Evolutionary conservation across 768 basidiomycete species (phyloP).

Genomic region (Boletales sp.): DNA sequence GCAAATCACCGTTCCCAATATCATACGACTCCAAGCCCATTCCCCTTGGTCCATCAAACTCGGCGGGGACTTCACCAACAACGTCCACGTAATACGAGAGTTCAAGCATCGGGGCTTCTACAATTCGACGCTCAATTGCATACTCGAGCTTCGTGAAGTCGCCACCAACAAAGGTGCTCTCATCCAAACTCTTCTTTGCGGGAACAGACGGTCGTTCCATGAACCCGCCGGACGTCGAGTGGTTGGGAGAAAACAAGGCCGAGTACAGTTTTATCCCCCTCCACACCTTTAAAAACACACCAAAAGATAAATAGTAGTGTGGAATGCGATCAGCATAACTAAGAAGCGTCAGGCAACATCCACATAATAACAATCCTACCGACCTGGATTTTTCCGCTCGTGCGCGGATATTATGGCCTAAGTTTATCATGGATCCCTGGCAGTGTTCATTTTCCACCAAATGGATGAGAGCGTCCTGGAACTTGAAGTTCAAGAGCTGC

Average conservation of each 20-base stretch:
- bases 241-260: slow-evolving; percentile 27
- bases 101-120: slow-evolving; percentile 76
- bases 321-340: slow-evolving; percentile 27
- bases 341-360: slow-evolving; percentile 6
- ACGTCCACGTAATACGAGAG: slow-evolving; percentile 85
- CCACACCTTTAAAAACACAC: slow-evolving; percentile 51
- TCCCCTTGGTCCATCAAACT: slow-evolving; percentile 26
- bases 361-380: background rate
- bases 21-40: slow-evolving; percentile 50
- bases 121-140: slow-evolving; percentile 78
- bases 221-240: background rate
- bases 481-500: slow-evolving; percentile 68
- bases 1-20: slow-evolving; percentile 80
- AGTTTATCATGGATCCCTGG: slow-evolving; percentile 57
- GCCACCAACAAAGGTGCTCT: slow-evolving; percentile 50
- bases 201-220: slow-evolving; percentile 1
- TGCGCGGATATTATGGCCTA: slow-evolving; percentile 61
- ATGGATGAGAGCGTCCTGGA: slow-evolving; percentile 60
- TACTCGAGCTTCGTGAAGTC: slow-evolving; percentile 71
- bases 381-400: slow-evolving; percentile 47
- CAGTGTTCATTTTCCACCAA: slow-evolving; percentile 77
- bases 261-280: slow-evolving; percentile 45
- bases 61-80: slow-evolving; percentile 66
- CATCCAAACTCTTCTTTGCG: slow-evolving; percentile 38
- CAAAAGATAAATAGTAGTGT: slow-evolving; percentile 36